These are phyloP conservation scores for Afroboletus lepidellus DNA, from an alignment of 1,284 basidiomycete species.

Conservation along the genomic window DNA sequence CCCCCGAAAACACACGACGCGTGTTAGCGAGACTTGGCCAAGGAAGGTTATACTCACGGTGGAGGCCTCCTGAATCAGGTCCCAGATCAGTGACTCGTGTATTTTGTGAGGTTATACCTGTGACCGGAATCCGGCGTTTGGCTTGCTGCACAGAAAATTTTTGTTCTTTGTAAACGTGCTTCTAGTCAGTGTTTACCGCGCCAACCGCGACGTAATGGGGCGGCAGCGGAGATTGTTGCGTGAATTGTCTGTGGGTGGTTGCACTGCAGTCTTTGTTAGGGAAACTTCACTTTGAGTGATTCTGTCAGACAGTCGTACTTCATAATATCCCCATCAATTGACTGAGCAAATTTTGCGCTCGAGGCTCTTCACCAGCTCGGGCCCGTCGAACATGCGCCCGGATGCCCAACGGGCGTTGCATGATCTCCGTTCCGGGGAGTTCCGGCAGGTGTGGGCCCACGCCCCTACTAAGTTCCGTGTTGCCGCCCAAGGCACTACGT, in stretches of 20 bases:
- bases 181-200: slow-evolving; percentile 12
- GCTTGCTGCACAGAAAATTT: slow-evolving; percentile 18
- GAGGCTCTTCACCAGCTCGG: slow-evolving; percentile 18
- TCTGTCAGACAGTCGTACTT: slow-evolving; percentile 1
- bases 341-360: background rate
- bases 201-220: slow-evolving; percentile 12
- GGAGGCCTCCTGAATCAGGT: slow-evolving; percentile 15
- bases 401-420: slow-evolving; percentile 4
- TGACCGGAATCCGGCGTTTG: slow-evolving; percentile 13
- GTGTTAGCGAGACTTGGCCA: slow-evolving; percentile 30
- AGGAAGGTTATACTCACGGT: slow-evolving; percentile 35
- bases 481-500: slow-evolving; percentile 13
- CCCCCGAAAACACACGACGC: slow-evolving; percentile 28
- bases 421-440: slow-evolving; percentile 26
- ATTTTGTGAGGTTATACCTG: slow-evolving; percentile 26
- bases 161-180: slow-evolving; percentile 9
- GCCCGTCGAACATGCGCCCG: slow-evolving; percentile 16
- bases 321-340: slow-evolving; percentile 12
- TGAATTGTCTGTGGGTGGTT: slow-evolving; percentile 10
- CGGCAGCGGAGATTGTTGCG: slow-evolving; percentile 34
- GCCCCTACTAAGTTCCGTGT: background rate
- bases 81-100: slow-evolving; percentile 23
- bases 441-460: slow-evolving; percentile 24
- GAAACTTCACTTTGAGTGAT: slow-evolving; percentile 9
- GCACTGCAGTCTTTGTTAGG: background rate